Base-by-base conservation (phyloP, 768 basidiomycete species). In the Candolleomyces eurysporus region DNA sequence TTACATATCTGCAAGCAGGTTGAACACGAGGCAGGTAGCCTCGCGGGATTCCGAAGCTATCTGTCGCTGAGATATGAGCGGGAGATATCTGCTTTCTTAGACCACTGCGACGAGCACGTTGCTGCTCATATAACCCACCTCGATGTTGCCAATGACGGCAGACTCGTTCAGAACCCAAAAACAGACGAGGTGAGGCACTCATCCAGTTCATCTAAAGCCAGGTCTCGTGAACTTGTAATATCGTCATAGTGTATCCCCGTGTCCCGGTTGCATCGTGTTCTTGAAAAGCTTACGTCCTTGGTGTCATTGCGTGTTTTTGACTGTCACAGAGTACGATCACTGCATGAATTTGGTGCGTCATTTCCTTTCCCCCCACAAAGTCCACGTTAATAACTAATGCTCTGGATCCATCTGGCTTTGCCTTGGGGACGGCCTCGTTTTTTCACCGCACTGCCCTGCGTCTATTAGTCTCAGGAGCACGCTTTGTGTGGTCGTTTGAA, bases 141-240 rank as follows among this genome's bases (percentile, higher is more conserved):
- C 17, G 78, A 79, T 62, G 75, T 77, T 53, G 77, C 73, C 48
- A 79, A 76, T 63, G 79, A 80, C 64, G 72, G 72, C 42, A 73
- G 76, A 57, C 63, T 74, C 54, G 62, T 61, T 30, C 36, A 48
- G 56, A n/a, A 57, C 39, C 55, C 61, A 13, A 45, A 43, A 31
- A 17, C 21, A 17, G 54, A 56, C 10, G 54, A 56, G 36, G 36
- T 36, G 36, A 36, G 36, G 36, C 36, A 36, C 36, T 1, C 6
- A 36, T 8, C 36, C 36, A 36, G 8, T 36, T 36, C 6, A 36
- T 36, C 36, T 36, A 7, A 36, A 2, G 36, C 36, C 8, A 7
- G 11, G 54, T n/a, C 36, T 39, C 54, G 54, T 42, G 54, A 36
- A 36, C 36, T 36, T 11, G 36, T 36, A 56, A 42, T 42, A 19